Conservation (phyloP, 371 early-diverging fungal species). For the Zancudomyces culisetae region DNA sequence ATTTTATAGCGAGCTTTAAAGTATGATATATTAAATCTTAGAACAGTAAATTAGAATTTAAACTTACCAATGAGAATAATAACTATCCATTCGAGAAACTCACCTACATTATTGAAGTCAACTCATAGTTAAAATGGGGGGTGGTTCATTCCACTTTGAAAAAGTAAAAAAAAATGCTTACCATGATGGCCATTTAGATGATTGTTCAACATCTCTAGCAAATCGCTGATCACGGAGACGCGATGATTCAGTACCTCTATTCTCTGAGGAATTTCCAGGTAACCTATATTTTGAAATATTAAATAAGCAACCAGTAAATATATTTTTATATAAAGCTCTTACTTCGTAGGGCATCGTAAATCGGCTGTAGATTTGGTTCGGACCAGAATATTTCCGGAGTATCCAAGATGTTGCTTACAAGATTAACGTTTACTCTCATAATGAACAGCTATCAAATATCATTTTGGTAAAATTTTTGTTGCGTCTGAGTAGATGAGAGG, state of each 20-base stretch:
- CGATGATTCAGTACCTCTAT: slow-evolving; percentile 65
- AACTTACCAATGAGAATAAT: slow-evolving; percentile 49
- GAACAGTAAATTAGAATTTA: background rate
- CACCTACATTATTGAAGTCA: slow-evolving; percentile 20
- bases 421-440: slow-evolving; percentile 74
- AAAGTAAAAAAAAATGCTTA: background rate
- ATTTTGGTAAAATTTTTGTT: too few relatives aligned
- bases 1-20: too few relatives aligned
- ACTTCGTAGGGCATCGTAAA: slow-evolving; percentile 38
- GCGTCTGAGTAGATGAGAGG: too few relatives aligned
- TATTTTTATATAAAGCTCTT: background rate
- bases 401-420: slow-evolving; percentile 71
- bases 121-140: background rate
- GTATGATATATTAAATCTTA: too few relatives aligned
- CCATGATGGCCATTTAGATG: slow-evolving; percentile 31
- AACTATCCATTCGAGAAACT: slow-evolving; percentile 66
- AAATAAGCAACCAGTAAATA: background rate
- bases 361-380: slow-evolving; percentile 55
- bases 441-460: slow-evolving; percentile 60
- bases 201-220: slow-evolving; percentile 63
- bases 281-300: slow-evolving; percentile 31
- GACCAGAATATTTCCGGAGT: slow-evolving; percentile 81
- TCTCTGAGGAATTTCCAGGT: slow-evolving; percentile 67
- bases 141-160: background rate
- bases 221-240: slow-evolving; percentile 53